These are phyloP conservation scores for Metschnikowia noctiluminum DNA, from an alignment of 805 yeast genomes.

Conservation along the genomic window DNA sequence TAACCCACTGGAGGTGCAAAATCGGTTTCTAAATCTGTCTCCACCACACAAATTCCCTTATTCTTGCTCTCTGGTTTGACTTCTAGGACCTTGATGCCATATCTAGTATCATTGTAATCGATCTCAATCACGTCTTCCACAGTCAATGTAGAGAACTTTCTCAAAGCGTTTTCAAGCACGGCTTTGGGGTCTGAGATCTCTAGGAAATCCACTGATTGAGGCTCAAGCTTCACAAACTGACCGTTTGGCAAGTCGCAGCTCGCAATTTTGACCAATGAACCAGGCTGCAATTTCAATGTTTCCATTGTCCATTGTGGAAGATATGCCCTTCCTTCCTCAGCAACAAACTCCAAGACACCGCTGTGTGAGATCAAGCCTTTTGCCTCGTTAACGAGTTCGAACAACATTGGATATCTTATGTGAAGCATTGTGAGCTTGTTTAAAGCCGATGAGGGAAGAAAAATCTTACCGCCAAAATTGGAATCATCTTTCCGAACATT, in stretches of 20 bases:
- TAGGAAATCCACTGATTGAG: slow-evolving; percentile 88
- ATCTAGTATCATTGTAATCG: slow-evolving; percentile 74
- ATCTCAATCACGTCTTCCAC: slow-evolving; percentile 82
- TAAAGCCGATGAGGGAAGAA: slow-evolving; percentile 89
- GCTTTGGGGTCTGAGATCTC: slow-evolving; percentile 97
- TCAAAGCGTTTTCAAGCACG: slow-evolving; percentile 85
- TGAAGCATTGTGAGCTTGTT: slow-evolving; percentile 85
- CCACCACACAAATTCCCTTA: slow-evolving; percentile 86
- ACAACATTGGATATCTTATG: slow-evolving; percentile 94
- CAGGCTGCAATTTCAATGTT: slow-evolving; percentile 69
- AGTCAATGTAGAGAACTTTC: slow-evolving; percentile 86
- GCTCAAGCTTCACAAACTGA: slow-evolving; percentile 85
- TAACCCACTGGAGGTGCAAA: slow-evolving; percentile 99
- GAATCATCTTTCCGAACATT: slow-evolving; percentile 66
- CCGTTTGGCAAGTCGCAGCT: slow-evolving; percentile 84
- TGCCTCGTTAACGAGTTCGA: slow-evolving; percentile 70
- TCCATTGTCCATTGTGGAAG: slow-evolving; percentile 96
- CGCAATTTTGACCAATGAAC: slow-evolving; percentile 72
- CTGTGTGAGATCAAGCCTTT: slow-evolving; percentile 65
- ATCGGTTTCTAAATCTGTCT: slow-evolving; percentile 94
- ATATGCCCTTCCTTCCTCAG: slow-evolving; percentile 95
- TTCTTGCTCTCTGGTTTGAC: slow-evolving; percentile 69
- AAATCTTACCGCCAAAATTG: slow-evolving; percentile 93
- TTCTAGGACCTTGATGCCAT: slow-evolving; percentile 80
- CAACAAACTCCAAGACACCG: slow-evolving; percentile 94